phyloP scores from a whole-genome alignment of 139 green algal genomes.

The Chlorella vulgaris region DNA sequence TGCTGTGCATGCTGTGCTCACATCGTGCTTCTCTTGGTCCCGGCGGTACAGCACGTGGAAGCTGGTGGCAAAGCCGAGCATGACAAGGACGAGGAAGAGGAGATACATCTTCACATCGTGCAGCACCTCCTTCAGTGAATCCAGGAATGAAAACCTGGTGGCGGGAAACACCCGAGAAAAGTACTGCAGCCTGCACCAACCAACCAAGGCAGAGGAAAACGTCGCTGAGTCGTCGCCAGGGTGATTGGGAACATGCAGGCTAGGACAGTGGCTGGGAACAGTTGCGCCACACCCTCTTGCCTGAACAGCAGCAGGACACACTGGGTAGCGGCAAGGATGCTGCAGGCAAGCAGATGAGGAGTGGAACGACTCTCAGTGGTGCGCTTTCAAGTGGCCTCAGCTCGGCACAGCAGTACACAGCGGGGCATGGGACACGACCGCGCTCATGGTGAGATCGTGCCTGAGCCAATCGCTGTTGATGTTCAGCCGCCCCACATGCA shows the following conservation, averaged over 20 bases:
- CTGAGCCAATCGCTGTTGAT: slow-evolving; percentile 36
- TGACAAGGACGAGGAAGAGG: slow-evolving; percentile 46
- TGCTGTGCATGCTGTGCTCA: not conserved
- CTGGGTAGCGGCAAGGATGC: slow-evolving; percentile 45
- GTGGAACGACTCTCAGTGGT: no score
- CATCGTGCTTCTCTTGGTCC: slow-evolving; percentile 41
- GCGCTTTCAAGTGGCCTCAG: no score
- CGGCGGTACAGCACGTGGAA: slow-evolving; percentile 56
- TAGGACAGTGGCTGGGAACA: not conserved
- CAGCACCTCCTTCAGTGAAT: slow-evolving; percentile 12
- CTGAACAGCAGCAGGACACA: slow-evolving; percentile 54
- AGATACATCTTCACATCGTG: slow-evolving; percentile 35
- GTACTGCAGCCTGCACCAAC: slow-evolving; percentile 42
- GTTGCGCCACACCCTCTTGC: not conserved
- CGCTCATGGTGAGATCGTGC: not conserved
- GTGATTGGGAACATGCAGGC: not conserved
- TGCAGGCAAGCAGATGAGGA: not conserved
- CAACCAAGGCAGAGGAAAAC: not conserved
- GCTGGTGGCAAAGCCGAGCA: slow-evolving; percentile 44
- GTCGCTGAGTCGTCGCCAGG: no score
- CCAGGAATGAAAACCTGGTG: slow-evolving; percentile 55
- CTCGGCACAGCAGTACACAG: no score
- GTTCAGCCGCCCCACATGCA: slow-evolving; percentile 48
- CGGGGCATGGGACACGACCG: not conserved
- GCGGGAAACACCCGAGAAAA: slow-evolving; percentile 50